Conservation (phyloP, 1,284 basidiomycete genomes). For the Ceratobasidium sp. region DNA sequence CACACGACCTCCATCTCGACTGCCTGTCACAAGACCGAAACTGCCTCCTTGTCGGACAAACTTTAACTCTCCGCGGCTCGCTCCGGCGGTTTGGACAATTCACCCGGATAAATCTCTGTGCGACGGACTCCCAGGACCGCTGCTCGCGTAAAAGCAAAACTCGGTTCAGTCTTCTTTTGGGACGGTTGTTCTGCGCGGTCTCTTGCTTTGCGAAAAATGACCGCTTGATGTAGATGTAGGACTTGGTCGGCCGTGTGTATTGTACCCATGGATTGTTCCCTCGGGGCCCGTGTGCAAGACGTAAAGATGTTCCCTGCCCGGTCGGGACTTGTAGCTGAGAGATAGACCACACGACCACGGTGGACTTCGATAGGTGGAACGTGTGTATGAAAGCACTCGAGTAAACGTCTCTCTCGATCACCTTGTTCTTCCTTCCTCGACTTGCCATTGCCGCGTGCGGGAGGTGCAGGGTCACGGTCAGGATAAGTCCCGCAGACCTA, state of each 20-base stretch:
- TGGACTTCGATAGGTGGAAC: constrained; percentile 4
- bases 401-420: constrained; percentile 13
- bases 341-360: not conserved
- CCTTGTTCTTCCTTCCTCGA: constrained; percentile 4
- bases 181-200: not conserved
- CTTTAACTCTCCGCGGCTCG: not conserved
- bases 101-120: not conserved
- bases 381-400: constrained; percentile 1
- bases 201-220: not conserved
- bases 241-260: not conserved
- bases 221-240: not conserved
- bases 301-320: not conserved
- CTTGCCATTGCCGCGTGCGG: not conserved
- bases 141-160: not conserved
- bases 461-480: constrained; percentile 13
- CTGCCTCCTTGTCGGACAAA: constrained; percentile 15
- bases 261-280: not conserved
- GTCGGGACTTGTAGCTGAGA: no score
- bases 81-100: not conserved
- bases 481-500: not conserved
- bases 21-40: constrained; percentile 3
- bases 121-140: constrained; percentile 10
- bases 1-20: constrained; percentile 9
- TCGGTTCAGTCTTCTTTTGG: constrained; percentile 10
- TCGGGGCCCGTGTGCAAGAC: not conserved